These are phyloP conservation scores for Begonia fuchsioides DNA, from an alignment of 306 rosid genomes.

Conservation along the genomic window DNA sequence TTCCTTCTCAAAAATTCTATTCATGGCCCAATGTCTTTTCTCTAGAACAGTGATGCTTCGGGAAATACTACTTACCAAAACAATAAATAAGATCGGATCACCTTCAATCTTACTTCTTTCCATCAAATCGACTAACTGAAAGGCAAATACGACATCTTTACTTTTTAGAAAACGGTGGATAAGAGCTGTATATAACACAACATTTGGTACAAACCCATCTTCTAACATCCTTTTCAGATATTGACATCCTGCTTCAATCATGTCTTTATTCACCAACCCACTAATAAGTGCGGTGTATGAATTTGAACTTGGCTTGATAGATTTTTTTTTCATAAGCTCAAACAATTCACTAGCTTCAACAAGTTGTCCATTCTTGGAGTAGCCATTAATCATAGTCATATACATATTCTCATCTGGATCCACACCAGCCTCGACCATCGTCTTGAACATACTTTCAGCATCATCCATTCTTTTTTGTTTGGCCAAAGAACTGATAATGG, in stretches of 20 bases:
- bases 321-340: slow-evolving; percentile 25
- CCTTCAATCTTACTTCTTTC: slow-evolving; percentile 14
- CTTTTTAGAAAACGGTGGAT: slow-evolving; percentile 21
- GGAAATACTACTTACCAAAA: slow-evolving; percentile 19
- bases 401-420: slow-evolving; percentile 24
- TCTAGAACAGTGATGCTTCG: slow-evolving; percentile 8
- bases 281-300: slow-evolving; percentile 25
- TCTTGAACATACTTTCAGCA: slow-evolving; percentile 27
- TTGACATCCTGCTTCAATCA: slow-evolving; percentile 23
- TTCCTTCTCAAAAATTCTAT: slow-evolving; percentile 6
- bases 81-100: slow-evolving; percentile 15
- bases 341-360: slow-evolving; percentile 23
- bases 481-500: slow-evolving; percentile 21
- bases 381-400: slow-evolving; percentile 26
- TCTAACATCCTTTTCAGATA: slow-evolving; percentile 27
- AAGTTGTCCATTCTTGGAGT: slow-evolving; percentile 18
- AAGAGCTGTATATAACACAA: slow-evolving; percentile 22
- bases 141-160: slow-evolving; percentile 21
- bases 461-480: slow-evolving; percentile 17
- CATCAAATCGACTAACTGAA: slow-evolving; percentile 23
- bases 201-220: slow-evolving; percentile 25
- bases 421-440: slow-evolving; percentile 29
- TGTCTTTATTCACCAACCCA: slow-evolving; percentile 23
- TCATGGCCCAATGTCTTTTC: slow-evolving; percentile 1
- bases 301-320: slow-evolving; percentile 25